Base-by-base conservation (phyloP, 2,329 filamentous ascomycete species). In the Nothomitra cinnamomea region DNA sequence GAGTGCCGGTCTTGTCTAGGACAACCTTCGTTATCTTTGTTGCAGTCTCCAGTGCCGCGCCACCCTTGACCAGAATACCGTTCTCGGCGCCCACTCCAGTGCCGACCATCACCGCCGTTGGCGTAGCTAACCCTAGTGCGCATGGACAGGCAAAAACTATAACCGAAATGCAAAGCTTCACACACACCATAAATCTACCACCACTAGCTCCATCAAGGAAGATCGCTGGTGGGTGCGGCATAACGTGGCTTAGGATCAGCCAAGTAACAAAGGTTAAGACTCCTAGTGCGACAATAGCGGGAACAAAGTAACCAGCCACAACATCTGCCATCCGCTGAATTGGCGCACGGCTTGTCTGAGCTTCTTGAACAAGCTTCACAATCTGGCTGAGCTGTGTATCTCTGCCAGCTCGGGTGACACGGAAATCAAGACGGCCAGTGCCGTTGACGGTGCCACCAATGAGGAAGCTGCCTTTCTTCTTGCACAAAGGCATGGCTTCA, bases 71-170 rank as follows among this genome's bases (percentile, higher is more conserved):
- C n/a, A 98, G 73, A 60, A 98, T 98, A 22, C 92, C 92, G 60
- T 95, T 84, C 67, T 95, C 86, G 1, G 92, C 92, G 51, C 92
- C 92, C 32, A 95, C 82, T 56, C 92, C 92, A n/a, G 92, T 96
- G 43, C 92, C 92, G 28, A 98, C 92, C 92, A 98, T 96, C 65
- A 98, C 89, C 1, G 92, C 92, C 0, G 92, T 98, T 1, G 92
- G 92, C 1, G 92, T 96, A 22, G 88, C 89, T 17, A 98, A 76
- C 54, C 92, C 92, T n/a, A 98, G 79, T 1, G 92, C 92, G 64
- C 92, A 98, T 17, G 92, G 92, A 64, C 92, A 98, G 3, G 92
- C 92, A 66, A 98, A 95, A 19, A 96, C 92, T 63, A 98, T 94
- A 59, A 98, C 92, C 0, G 92, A 94, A 61, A 98, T 98, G 69